phyloP scores from a whole-genome alignment of 1,139 yeast species.

The Lodderomyces margitis region DNA sequence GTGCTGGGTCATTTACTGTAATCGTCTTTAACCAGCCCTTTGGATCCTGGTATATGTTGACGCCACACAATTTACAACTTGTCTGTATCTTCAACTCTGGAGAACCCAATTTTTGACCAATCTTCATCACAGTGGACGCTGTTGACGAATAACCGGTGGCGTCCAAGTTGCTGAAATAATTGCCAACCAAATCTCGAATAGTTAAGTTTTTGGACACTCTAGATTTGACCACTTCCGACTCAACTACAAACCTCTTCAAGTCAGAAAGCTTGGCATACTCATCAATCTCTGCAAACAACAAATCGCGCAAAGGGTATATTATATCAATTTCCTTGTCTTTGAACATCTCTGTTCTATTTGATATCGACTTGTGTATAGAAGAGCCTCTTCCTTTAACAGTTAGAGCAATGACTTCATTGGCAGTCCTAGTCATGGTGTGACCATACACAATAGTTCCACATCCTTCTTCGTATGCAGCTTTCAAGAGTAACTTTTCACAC shows the following conservation, averaged over 20 bases:
- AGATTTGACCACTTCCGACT: slow-evolving; percentile 25
- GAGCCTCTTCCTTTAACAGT: slow-evolving; percentile 93
- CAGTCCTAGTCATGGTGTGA: slow-evolving; percentile 79
- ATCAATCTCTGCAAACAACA: slow-evolving; percentile 62
- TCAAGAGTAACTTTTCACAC: slow-evolving; percentile 45
- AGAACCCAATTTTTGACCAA: slow-evolving; percentile 74
- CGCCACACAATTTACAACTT: slow-evolving; percentile 54
- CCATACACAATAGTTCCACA: slow-evolving; percentile 67
- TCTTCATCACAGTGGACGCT: slow-evolving; percentile 88
- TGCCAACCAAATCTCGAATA: slow-evolving; percentile 71
- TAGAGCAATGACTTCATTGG: slow-evolving; percentile 72
- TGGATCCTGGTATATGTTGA: slow-evolving; percentile 54
- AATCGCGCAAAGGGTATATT: slow-evolving; percentile 73
- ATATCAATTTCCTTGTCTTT: slow-evolving; percentile 36
- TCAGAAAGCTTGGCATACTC: slow-evolving; percentile 46
- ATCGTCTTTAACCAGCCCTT: slow-evolving; percentile 69
- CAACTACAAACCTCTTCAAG: slow-evolving; percentile 20
- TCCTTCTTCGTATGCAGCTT: slow-evolving; percentile 43
- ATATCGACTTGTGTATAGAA: slow-evolving; percentile 51
- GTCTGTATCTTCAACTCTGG: slow-evolving; percentile 31
- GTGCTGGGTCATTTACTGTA: slow-evolving; percentile 62
- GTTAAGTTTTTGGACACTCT: slow-evolving; percentile 65
- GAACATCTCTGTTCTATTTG: slow-evolving; percentile 40
- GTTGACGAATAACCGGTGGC: slow-evolving; percentile 80
- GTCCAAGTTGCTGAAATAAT: slow-evolving; percentile 74